A percentile compares a stretch with the other conserved stretches of the same genome.
phyloP scores from a whole-genome alignment of 2,329 filamentous ascomycete species.

The Cordyceps militaris region DNA sequence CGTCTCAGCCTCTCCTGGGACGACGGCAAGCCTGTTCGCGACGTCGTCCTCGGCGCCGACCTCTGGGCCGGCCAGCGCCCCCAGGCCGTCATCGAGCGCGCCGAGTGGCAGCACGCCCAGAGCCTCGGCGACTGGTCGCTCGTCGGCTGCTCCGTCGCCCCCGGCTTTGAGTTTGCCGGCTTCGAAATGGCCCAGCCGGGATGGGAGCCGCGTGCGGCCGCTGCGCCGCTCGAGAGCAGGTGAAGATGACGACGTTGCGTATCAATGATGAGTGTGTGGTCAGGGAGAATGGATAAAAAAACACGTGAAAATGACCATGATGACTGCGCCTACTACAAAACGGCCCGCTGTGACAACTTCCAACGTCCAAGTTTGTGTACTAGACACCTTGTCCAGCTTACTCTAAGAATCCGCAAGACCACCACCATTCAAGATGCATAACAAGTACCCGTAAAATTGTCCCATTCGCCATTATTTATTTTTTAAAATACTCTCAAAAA shows the following conservation, averaged over 20 bases:
- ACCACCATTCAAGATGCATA: not conserved
- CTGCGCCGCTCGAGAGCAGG: not conserved
- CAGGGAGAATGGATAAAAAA: not conserved
- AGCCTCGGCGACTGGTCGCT: constrained; percentile 42
- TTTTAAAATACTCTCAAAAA: not conserved
- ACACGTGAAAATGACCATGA: not conserved
- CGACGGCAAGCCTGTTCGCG: constrained; percentile 31
- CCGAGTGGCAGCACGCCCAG: constrained; percentile 40
- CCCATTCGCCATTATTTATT: not conserved
- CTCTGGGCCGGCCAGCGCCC: constrained; percentile 36
- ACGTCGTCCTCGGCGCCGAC: constrained; percentile 34
- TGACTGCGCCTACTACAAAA: not conserved
- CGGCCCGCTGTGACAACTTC: not conserved
- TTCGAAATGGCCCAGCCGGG: constrained; percentile 25
- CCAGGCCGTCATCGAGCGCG: constrained; percentile 34
- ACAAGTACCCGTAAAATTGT: not conserved
- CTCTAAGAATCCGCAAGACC: not conserved
- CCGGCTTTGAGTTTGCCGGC: constrained; percentile 21
- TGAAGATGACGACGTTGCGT: not conserved
- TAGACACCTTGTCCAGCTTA: not conserved
- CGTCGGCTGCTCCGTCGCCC: constrained; percentile 31
- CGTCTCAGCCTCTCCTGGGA: constrained; percentile 36
- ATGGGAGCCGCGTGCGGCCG: constrained; percentile 23
- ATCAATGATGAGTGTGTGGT: not conserved
- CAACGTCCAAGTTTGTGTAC: not conserved